A percentile compares a stretch with the other conserved stretches of the same genome.
phyloP scores from a whole-genome alignment of 2,329 filamentous ascomycete genomes.

The Cladosporium cucumerinum region DNA sequence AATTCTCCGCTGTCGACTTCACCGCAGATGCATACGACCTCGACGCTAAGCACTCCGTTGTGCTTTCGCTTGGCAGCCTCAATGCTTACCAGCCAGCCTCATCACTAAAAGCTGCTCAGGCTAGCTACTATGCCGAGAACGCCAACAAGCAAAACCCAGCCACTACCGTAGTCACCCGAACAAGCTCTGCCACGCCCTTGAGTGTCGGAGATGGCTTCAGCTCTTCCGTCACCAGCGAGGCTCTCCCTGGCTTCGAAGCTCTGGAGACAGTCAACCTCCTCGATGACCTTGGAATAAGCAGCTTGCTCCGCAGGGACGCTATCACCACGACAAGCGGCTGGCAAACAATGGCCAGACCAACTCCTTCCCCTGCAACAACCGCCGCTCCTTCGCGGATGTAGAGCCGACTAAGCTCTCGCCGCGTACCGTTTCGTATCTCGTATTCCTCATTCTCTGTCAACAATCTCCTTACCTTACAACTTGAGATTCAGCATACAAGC shows the following conservation, averaged over 20 bases:
- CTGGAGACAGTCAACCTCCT: conserved; percentile 1
- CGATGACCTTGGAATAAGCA: not conserved
- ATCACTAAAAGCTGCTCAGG: conserved; percentile 25
- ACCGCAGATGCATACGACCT: conserved; percentile 28
- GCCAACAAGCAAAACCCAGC: conserved; percentile 24
- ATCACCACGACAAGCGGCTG: not conserved
- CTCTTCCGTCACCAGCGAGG: conserved; percentile 1
- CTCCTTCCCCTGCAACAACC: conserved; percentile 5
- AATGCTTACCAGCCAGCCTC: conserved; percentile 27
- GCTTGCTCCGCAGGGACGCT: not conserved
- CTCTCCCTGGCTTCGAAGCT: conserved; percentile 7
- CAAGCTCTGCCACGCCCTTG: not conserved
- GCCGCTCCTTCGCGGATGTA: conserved; percentile 7
- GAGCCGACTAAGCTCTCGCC: not conserved
- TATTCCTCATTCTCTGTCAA: not conserved
- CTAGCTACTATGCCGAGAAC: conserved; percentile 27
- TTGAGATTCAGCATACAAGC: not conserved
- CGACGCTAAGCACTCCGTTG: conserved; percentile 23
- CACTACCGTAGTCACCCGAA: conserved; percentile 13
- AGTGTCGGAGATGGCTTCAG: conserved; percentile 5
- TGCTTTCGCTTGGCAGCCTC: conserved; percentile 25
- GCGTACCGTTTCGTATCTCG: not conserved
- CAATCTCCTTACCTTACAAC: not conserved
- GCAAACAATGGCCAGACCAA: conserved; percentile 7
- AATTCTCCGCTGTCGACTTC: conserved; percentile 23